phyloP scores from a whole-genome alignment of 2,329 filamentous ascomycete genomes.

The Metarhizium guizhouense region DNA sequence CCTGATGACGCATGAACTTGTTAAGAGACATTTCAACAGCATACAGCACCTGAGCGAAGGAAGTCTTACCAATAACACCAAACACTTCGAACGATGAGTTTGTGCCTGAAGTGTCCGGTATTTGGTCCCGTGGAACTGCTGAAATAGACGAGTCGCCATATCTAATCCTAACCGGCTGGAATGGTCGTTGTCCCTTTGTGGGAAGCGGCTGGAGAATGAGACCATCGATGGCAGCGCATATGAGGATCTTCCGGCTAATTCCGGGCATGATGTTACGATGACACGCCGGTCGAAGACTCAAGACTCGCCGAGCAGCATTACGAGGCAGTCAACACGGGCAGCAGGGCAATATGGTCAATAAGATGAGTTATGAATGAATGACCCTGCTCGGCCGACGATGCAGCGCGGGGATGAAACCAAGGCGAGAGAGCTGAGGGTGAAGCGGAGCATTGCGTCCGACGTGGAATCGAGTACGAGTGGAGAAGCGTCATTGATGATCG shows the following conservation, averaged over 20 bases:
- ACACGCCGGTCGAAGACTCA: neutral
- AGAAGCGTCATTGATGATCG: neutral
- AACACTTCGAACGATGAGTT: conserved; percentile 49
- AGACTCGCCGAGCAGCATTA: neutral
- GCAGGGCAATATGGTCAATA: neutral
- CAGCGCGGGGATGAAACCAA: neutral
- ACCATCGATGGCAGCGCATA: conserved; percentile 75
- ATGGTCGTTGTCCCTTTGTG: conserved; percentile 46
- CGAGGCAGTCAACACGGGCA: neutral
- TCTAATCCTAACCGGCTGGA: conserved; percentile 56
- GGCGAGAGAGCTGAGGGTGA: neutral
- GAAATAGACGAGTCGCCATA: conserved; percentile 52
- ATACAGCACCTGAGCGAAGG: neutral
- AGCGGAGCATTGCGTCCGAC: neutral
- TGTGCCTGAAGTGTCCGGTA: conserved; percentile 33
- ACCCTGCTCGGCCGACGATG: neutral
- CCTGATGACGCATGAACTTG: conserved; percentile 41
- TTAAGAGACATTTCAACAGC: neutral
- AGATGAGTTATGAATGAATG: neutral
- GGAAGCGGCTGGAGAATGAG: conserved; percentile 69
- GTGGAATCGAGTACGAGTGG: neutral
- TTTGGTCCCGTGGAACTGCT: conserved; percentile 33
- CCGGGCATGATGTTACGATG: conserved; percentile 52
- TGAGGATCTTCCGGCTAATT: conserved; percentile 68
- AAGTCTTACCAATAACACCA: conserved; percentile 44